Evolutionary conservation across 2,329 filamentous ascomycete species (phyloP).

Genomic region (Alternaria novae-zelandiae): DNA sequence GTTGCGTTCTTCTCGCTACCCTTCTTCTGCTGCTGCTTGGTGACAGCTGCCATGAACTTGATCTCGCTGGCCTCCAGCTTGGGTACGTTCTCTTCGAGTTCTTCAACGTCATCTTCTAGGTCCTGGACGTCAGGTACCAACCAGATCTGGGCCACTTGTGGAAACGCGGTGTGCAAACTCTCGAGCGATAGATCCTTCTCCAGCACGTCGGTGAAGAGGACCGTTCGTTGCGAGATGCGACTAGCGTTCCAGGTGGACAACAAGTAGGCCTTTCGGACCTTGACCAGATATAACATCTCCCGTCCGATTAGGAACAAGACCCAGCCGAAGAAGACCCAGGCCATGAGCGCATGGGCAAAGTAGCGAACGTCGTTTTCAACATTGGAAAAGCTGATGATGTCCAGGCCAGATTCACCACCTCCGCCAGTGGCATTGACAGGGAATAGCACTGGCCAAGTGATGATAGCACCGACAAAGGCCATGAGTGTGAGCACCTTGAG

Average conservation of each 20-base stretch:
- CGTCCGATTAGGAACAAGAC: slow-evolving; percentile 54
- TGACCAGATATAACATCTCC: slow-evolving; percentile 55
- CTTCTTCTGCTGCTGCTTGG: slow-evolving; percentile 4
- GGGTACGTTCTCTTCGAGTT: slow-evolving; percentile 51
- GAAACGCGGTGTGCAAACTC: slow-evolving; percentile 48
- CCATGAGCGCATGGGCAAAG: slow-evolving; percentile 54
- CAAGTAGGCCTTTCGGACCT: slow-evolving; percentile 56
- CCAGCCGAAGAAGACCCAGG: slow-evolving; percentile 52
- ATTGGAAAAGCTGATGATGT: slow-evolving; percentile 37
- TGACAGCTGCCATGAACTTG: slow-evolving; percentile 36
- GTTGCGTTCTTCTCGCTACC: slow-evolving; percentile 59
- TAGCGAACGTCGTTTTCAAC: slow-evolving; percentile 39
- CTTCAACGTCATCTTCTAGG: slow-evolving; percentile 51
- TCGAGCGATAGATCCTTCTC: slow-evolving; percentile 46
- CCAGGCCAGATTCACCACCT: slow-evolving; percentile 44
- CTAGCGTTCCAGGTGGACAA: slow-evolving; percentile 52
- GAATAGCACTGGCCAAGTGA: slow-evolving; percentile 57
- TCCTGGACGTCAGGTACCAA: slow-evolving; percentile 55
- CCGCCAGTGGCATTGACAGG: slow-evolving; percentile 54
- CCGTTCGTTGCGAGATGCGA: slow-evolving; percentile 55
- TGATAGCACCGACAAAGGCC: slow-evolving; percentile 50
- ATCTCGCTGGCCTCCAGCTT: slow-evolving; percentile 55
- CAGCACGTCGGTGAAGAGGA: slow-evolving; percentile 57
- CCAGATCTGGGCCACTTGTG: slow-evolving; percentile 53
- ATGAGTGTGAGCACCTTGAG: slow-evolving; percentile 54